Conservation (phyloP, 352 stramenopile species). For the Thalassiosira exigua region DNA sequence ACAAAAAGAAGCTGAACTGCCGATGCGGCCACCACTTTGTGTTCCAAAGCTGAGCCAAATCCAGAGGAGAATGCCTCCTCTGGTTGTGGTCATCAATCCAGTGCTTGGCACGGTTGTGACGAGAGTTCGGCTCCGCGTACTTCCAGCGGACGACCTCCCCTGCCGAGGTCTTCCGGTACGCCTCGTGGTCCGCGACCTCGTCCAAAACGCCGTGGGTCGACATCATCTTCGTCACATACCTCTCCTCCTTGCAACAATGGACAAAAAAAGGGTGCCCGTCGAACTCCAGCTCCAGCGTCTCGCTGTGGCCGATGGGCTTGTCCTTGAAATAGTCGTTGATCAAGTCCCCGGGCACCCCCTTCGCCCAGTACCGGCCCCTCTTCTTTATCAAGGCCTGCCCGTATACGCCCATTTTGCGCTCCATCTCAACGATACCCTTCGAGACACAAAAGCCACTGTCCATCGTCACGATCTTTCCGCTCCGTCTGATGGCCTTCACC, state of each 20-base stretch:
- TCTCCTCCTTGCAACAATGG: conserved; percentile 41
- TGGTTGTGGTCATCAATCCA: conserved; percentile 57
- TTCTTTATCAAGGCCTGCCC: conserved; percentile 55
- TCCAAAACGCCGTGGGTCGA: conserved; percentile 2
- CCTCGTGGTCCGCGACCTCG: not conserved
- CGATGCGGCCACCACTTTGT: conserved; percentile 36
- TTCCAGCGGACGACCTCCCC: conserved; percentile 6
- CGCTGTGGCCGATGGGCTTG: conserved; percentile 16
- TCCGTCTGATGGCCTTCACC: not conserved
- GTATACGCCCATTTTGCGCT: conserved; percentile 33
- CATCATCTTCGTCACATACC: conserved; percentile 55
- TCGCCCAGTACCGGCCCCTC: conserved; percentile 24
- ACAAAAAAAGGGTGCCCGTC: conserved; percentile 12
- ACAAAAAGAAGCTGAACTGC: conserved; percentile 45
- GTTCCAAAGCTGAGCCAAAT: conserved; percentile 38
- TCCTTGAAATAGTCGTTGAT: conserved; percentile 7
- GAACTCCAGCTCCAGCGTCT: not conserved
- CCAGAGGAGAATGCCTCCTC: conserved; percentile 14
- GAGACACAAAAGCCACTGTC: conserved; percentile 39
- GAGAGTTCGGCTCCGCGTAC: conserved; percentile 21
- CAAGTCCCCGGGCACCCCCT: conserved; percentile 3
- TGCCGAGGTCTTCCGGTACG: not conserved
- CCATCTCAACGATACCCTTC: conserved; percentile 31
- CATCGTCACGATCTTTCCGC: conserved; percentile 26
- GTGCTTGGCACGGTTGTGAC: conserved; percentile 38